Evolutionary conservation across 805 yeast species (phyloP), one percentile per base, ranked within the genome.

Genomic region (Wickerhamiella vanderwaltii): DNA sequence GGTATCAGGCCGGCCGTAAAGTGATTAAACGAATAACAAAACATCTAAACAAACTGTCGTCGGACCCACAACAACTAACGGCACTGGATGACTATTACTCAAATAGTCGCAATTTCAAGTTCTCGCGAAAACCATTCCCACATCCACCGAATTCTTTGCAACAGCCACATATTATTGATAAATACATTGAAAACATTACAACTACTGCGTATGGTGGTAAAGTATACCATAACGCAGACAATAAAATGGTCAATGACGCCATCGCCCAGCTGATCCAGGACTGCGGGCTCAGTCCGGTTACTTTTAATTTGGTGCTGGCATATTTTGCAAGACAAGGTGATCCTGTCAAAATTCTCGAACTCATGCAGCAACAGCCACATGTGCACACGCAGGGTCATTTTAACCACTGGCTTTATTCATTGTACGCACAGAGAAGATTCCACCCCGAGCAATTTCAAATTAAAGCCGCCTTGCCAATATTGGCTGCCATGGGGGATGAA

Each of bases 371-470:
- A 20, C 28, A 22, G 15, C 16, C 18, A 2, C 35, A 37, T 20
- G n/a, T 9, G n/a, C 26, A 18, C 12, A 12, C 12, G 9, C 26
- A 19, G 33, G 6, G 18, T 15, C 35, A 30, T n/a, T 38, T 38
- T 17, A 29, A 38, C 30, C 35, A 38, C 25, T 38, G 41, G 41
- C 24, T 38, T 9, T 38, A 38, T 25, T 29, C 41, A 19, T 30
- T 30, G 5, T 38, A 29, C 17, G 18, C 18, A n/a, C 41, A 38
- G 23, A 9, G 35, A 6, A 19, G 41, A n/a, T 30, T n/a, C 23
- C 9, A 29, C 11, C 29, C 28, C 31, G 18, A 30, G 5, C 15
- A 26, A 5, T 38, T 30, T 19, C 29, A 29, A 15, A 12, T 38
- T 6, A 29, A 17, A 4, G 19, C 25, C 5, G 17, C 33, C 22